Percentiles rank a stretch among this genome's conserved stretches.
Evolutionary conservation across 768 basidiomycete species (phyloP).

Genomic region (Lepiota subincarnata): DNA sequence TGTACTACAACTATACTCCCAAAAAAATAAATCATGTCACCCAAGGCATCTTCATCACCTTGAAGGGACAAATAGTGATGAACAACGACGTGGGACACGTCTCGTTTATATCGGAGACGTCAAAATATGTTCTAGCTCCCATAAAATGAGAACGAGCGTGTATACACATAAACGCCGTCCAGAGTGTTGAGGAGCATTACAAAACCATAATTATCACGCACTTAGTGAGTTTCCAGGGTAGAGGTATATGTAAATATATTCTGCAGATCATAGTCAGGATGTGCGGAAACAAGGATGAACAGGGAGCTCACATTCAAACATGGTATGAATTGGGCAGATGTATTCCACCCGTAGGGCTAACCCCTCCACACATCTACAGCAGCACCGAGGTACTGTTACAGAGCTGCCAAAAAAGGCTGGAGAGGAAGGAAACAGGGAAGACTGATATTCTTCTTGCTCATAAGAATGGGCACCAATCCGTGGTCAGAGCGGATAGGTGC

Average conservation of each 20-base stretch:
- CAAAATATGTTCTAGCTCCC: conserved; percentile 65
- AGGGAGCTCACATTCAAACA: no score
- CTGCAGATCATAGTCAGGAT: conserved; percentile 8
- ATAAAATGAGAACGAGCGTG: conserved; percentile 95
- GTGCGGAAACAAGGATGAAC: no score
- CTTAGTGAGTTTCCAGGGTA: neutral
- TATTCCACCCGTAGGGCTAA: conserved; percentile 14
- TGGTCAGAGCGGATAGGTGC: conserved; percentile 59
- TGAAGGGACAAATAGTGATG: conserved; percentile 14
- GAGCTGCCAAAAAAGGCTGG: neutral
- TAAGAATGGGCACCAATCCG: conserved; percentile 81
- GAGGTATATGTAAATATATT: neutral
- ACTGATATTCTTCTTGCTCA: conserved; percentile 56
- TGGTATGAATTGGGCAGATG: neutral
- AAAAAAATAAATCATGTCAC: conserved; percentile 18
- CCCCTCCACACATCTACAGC: conserved; percentile 9
- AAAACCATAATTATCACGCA: neutral
- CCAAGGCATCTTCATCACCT: conserved; percentile 21
- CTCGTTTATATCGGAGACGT: conserved; percentile 17
- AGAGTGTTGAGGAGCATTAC: conserved; percentile 92
- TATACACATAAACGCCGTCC: conserved; percentile 66
- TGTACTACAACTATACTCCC: neutral
- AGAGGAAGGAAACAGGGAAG: conserved; percentile 12
- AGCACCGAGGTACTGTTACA: neutral
- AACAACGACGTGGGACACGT: conserved; percentile 24